Percentiles rank a stretch among this genome's conserved stretches.
These are phyloP conservation scores for Aquanectria penicillioides DNA, from an alignment of 2,329 filamentous ascomycete genomes.

Conservation along the genomic window DNA sequence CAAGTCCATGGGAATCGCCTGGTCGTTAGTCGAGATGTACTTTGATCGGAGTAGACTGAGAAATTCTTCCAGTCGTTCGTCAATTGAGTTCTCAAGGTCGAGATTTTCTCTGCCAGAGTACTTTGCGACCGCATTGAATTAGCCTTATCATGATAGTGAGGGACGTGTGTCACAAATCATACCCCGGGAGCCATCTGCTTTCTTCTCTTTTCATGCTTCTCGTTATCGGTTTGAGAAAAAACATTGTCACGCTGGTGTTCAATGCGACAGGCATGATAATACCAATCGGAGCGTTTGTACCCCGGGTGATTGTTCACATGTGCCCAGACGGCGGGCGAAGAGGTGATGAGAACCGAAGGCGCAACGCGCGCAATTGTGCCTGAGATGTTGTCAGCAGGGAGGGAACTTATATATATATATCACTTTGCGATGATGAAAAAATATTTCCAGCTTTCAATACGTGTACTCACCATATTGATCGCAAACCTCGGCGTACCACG, in stretches of 20 bases:
- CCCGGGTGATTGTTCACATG: conserved; percentile 54
- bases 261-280: conserved; percentile 56
- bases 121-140: conserved; percentile 39
- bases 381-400: neutral
- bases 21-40: conserved; percentile 50
- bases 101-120: conserved; percentile 67
- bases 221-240: conserved; percentile 61
- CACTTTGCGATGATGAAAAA: no score
- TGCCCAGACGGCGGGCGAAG: conserved; percentile 57
- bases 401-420: no score
- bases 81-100: conserved; percentile 59
- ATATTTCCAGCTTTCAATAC: no score
- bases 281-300: conserved; percentile 56
- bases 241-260: conserved; percentile 63
- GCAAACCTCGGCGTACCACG: conserved; percentile 20
- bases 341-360: conserved; percentile 59
- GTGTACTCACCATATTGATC: conserved; percentile 7
- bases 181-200: conserved; percentile 64
- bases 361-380: conserved; percentile 49
- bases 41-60: conserved; percentile 55
- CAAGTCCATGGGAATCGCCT: conserved; percentile 54
- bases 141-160: no score
- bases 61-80: conserved; percentile 57
- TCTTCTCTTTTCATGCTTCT: conserved; percentile 55
- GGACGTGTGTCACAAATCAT: conserved; percentile 25